Conservation (phyloP, 2,329 filamentous ascomycete genomes). For the Sporothrix mexicana region DNA sequence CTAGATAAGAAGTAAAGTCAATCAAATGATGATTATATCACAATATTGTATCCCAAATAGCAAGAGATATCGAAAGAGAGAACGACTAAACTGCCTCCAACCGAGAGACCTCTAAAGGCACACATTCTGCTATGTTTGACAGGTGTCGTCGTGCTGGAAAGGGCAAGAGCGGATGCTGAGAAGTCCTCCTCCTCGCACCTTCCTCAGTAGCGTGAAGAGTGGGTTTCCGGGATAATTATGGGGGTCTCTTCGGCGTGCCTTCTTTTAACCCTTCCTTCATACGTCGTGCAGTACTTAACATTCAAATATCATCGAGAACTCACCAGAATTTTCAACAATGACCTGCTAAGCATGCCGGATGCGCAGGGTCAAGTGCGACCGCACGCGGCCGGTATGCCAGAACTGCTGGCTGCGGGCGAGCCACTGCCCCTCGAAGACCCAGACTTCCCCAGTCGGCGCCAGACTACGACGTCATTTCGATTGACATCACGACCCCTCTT, state of each 20-base stretch:
- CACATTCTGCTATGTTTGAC: not conserved
- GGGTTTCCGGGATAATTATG: not conserved
- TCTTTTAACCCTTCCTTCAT: too few species aligned
- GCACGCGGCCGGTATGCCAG: slow-evolving; percentile 34
- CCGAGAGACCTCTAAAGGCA: not conserved
- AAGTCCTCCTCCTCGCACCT: too few species aligned
- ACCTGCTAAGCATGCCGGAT: slow-evolving; percentile 33
- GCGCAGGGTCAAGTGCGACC: slow-evolving; percentile 32
- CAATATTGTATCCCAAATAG: too few species aligned
- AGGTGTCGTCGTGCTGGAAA: not conserved
- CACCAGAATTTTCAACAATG: not conserved
- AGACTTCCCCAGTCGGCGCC: not conserved
- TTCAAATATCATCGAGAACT: not conserved
- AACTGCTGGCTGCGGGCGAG: slow-evolving; percentile 30
- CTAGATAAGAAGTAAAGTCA: too few species aligned
- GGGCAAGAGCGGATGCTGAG: not conserved
- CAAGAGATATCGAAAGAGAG: too few species aligned
- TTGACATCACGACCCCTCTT: not conserved
- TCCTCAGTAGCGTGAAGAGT: too few species aligned
- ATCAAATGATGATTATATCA: too few species aligned
- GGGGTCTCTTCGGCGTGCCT: not conserved
- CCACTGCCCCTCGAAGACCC: slow-evolving; percentile 30
- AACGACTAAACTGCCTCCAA: not conserved
- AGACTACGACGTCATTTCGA: not conserved
- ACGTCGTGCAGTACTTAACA: not conserved